Base-by-base conservation (phyloP, 116 monocot species). In the Phalaenopsis hybrid region DNA sequence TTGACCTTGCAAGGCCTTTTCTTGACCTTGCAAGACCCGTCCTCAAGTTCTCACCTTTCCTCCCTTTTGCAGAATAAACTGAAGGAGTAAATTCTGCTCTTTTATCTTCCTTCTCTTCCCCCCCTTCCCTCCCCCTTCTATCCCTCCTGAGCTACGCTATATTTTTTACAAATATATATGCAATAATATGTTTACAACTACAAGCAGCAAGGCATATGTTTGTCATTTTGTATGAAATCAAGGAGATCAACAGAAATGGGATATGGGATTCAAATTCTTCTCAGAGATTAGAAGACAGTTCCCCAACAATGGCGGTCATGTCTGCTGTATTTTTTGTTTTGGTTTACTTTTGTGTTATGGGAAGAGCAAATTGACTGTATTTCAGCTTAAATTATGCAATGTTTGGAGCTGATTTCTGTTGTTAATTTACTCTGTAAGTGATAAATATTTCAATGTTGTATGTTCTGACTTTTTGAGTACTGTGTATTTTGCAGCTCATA, bases 1-100 rank as follows among this genome's bases (percentile, higher is more conserved):
- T 86, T 86, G 85, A 79, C 82, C 79, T 86, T 86, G 85, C 74
- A 86, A 86, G 85, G 78, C 79, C 79, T 79, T 86, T 86, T 86
- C 85, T 86, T 86, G 79, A 82, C 82, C 85, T 86, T 86, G 82
- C 79, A 86, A 86, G 82, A 86, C 85, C 85, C 82, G 20, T 2
- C 1, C 33, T 67, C 45, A 25, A 7, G 31, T 79, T 41, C 2
- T 41, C 15, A 1, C 28, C 43, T 45, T 44, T 16, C 13, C 21
- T 12, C 10, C 10, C 45, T 48, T 57, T 1, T 41, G 33, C 37
- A 21, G 37, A 20, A 3, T 43, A 11, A 1, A 15, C 28, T 78
- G 73, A 73, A 31, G 34, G 43, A 37, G 25, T 43, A 43, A 73
- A 4, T 43, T 37, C 37, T 73, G 11, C 4, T 73, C 73, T 43